Base-by-base conservation (phyloP, 2,329 filamentous ascomycete species). In the Ceratocystis alfenasii region DNA sequence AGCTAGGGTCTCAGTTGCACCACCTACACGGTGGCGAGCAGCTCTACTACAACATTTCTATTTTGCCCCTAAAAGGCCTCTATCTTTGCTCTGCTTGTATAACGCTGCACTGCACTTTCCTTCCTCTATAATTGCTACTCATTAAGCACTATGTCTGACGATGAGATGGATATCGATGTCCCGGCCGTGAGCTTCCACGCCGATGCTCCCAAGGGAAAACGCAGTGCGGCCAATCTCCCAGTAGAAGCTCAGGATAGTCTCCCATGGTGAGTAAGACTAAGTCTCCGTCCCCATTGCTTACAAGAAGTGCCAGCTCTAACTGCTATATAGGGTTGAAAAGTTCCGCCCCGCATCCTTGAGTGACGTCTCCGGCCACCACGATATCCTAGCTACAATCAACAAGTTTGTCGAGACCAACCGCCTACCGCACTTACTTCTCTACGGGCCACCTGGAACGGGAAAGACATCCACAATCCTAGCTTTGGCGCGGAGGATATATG, bases 401-500 rank as follows among this genome's bases (percentile, higher is more conserved):
- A 94, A 92, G 75, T 99, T 99, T 72, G 85, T 99, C 73, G 92
- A 97, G 74, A 84, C 89, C 66, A 97, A 99, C 77, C 85, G 92
- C 70, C 82, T 99, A 64, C 94, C 94, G 6, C 94, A 99, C 79
- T 87, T 99, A 50, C 87, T 99, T 17, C 88, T 99, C 68, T 99
- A 99, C 74, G 94, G 94, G 0, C 94, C 94, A 4, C 94, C 94
- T 0, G 94, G 94, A 68, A 99, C 94, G 0, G 94, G 94, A 71
- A 99, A 99, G 79, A 99, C 94, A 0, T 97, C 93, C 5, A 99
- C 94, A 1, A 89, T 97, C 69, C 84, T 99, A 50, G 94, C 94
- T 0, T 86, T 99, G 53, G 92, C 94, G 44, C 85, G 94, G 64
- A 86, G 89, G 68, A 97, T 99, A 76, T 99, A 99, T 73, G 94